Conservation (phyloP, 257 asterid genomes). For the Penstemon eatonii region DNA sequence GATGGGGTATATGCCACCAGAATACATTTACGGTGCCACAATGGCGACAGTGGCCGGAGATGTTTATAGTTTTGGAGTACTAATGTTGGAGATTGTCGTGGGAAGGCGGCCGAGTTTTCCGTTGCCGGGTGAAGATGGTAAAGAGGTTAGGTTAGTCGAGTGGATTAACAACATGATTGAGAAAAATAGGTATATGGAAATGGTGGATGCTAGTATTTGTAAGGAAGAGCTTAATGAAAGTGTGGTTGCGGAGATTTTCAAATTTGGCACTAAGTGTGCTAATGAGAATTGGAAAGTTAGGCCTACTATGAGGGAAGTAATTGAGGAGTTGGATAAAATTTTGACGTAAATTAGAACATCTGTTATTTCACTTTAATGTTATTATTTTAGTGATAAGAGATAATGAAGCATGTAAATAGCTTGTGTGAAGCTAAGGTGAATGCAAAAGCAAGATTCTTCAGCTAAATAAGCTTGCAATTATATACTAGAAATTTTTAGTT, state of each 20-base stretch:
- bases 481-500: background rate
- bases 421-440: slow-evolving; percentile 13
- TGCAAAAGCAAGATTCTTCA: slow-evolving; percentile 17
- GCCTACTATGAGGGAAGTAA: slow-evolving; percentile 69
- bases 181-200: slow-evolving; percentile 46
- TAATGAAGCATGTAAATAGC: slow-evolving; percentile 28
- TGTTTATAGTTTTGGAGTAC: slow-evolving; percentile 80
- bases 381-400: background rate
- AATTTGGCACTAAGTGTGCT: slow-evolving; percentile 55
- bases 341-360: background rate
- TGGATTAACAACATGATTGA: slow-evolving; percentile 56
- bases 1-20: slow-evolving; percentile 97
- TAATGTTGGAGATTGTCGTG: slow-evolving; percentile 62
- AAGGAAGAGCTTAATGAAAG: slow-evolving; percentile 39
- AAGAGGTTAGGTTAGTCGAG: slow-evolving; percentile 61
- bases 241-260: slow-evolving; percentile 45
- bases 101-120: slow-evolving; percentile 79
- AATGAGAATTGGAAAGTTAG: slow-evolving; percentile 41
- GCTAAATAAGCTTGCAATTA: background rate
- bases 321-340: slow-evolving; percentile 43
- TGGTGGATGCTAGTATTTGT: slow-evolving; percentile 55
- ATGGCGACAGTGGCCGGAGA: slow-evolving; percentile 63
- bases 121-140: slow-evolving; percentile 56
- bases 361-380: too few species aligned
- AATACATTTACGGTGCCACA: slow-evolving; percentile 61